These are phyloP conservation scores for Sophora flavescens DNA, from an alignment of 306 rosid genomes.

Conservation along the genomic window DNA sequence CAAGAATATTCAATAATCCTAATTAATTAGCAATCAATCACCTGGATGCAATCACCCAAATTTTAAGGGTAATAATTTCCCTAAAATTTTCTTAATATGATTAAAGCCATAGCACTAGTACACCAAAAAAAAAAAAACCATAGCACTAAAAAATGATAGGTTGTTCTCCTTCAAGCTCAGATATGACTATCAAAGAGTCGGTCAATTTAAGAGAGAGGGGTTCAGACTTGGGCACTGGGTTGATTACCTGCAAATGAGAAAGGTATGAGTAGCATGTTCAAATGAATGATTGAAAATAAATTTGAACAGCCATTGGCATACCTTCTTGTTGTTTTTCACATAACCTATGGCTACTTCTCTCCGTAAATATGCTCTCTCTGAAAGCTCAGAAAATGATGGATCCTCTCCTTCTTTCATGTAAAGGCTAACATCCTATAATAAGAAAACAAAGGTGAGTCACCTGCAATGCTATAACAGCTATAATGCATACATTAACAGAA, in stretches of 20 bases:
- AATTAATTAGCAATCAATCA: slow-evolving; percentile 18
- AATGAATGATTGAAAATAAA: slow-evolving; percentile 28
- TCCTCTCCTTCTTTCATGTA: slow-evolving; percentile 92
- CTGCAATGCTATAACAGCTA: slow-evolving; percentile 31
- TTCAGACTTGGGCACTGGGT: slow-evolving; percentile 84
- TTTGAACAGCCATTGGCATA: slow-evolving; percentile 44
- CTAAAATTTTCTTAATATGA: neutral
- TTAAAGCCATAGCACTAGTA: slow-evolving; percentile 36
- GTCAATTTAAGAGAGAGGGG: slow-evolving; percentile 80
- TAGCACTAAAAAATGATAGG: slow-evolving; percentile 53
- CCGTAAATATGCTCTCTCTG: slow-evolving; percentile 83
- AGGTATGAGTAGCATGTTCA: slow-evolving; percentile 40
- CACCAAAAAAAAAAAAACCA: no score
- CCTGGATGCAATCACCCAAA: slow-evolving; percentile 15
- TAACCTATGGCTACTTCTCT: slow-evolving; percentile 98
- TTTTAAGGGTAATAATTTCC: slow-evolving; percentile 28
- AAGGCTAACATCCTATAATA: slow-evolving; percentile 70
- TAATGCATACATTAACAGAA: neutral
- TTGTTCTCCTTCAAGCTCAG: slow-evolving; percentile 94
- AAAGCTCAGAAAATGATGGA: slow-evolving; percentile 84
- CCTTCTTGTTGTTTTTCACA: slow-evolving; percentile 81
- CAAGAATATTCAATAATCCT: slow-evolving; percentile 30
- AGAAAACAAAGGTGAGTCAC: slow-evolving; percentile 36
- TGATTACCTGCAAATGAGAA: slow-evolving; percentile 74
- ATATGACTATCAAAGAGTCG: slow-evolving; percentile 88